A percentile compares a stretch with the other conserved stretches of the same genome.
Conservation (phyloP, 1,139 yeast genomes). For the Scheffersomyces stambukii region DNA sequence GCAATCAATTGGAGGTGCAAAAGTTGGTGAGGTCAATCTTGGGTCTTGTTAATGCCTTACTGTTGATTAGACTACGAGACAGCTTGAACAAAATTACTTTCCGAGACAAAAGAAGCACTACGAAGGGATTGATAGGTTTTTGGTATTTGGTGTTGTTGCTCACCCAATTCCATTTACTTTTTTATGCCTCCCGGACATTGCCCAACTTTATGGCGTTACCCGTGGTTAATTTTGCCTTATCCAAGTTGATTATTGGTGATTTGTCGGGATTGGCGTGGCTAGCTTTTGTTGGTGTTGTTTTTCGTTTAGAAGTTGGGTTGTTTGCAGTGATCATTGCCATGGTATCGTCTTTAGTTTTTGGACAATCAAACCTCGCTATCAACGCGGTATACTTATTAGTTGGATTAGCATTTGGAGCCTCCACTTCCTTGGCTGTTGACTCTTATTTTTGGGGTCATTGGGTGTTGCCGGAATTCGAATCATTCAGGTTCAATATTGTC, state of each 20-base stretch:
- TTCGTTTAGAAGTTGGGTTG: constrained; percentile 69
- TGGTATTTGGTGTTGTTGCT: constrained; percentile 60
- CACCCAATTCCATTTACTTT: constrained; percentile 76
- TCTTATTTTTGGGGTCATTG: constrained; percentile 68
- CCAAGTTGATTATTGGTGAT: constrained; percentile 49
- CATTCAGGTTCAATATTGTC: constrained; percentile 70
- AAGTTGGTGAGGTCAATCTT: constrained; percentile 47
- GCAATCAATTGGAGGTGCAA: constrained; percentile 43
- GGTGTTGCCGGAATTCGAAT: constrained; percentile 66
- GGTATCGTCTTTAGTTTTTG: constrained; percentile 38
- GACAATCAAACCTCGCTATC: constrained; percentile 37
- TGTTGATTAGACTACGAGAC: constrained; percentile 24
- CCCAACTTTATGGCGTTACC: constrained; percentile 89
- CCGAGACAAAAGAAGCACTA: constrained; percentile 15
- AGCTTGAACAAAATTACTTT: constrained; percentile 24
- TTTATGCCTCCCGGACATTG: constrained; percentile 73
- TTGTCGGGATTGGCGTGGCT: constrained; percentile 53
- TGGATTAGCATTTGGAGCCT: constrained; percentile 56
- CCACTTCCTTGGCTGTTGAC: constrained; percentile 53
- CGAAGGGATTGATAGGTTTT: constrained; percentile 31
- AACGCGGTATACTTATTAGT: constrained; percentile 35
- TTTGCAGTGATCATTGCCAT: constrained; percentile 46
- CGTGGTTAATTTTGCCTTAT: constrained; percentile 53
- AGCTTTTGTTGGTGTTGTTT: constrained; percentile 62
- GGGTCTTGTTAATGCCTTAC: constrained; percentile 45